These are phyloP conservation scores for Recurvomyces mirabilis DNA, from an alignment of 495 filamentous ascomycete species.

Conservation along the genomic window DNA sequence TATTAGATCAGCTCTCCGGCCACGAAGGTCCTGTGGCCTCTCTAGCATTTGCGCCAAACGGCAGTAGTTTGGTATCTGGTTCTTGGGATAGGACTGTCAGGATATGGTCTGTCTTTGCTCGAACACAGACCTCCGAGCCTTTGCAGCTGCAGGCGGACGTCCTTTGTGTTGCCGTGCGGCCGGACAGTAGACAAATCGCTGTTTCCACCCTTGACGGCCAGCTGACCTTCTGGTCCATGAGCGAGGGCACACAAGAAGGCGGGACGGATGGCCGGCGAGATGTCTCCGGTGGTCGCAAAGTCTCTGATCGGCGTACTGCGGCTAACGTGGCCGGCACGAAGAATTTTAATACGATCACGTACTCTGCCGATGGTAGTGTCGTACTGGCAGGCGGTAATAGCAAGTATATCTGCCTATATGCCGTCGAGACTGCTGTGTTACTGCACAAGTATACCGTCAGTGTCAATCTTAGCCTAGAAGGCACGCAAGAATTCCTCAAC, in stretches of 20 bases:
- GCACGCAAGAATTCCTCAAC: conserved; percentile 93
- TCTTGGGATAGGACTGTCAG: conserved; percentile 93
- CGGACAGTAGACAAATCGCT: conserved; percentile 81
- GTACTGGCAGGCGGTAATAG: conserved; percentile 84
- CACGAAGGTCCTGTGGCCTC: conserved; percentile 89
- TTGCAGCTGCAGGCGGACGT: conserved; percentile 83
- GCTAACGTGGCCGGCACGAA: conserved; percentile 85
- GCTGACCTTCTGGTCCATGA: conserved; percentile 86
- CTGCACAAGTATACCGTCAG: conserved; percentile 90
- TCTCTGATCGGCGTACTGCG: conserved; percentile 76
- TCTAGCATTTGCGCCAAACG: conserved; percentile 77
- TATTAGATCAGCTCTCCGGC: conserved; percentile 79
- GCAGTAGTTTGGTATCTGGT: conserved; percentile 70
- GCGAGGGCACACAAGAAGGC: conserved; percentile 69
- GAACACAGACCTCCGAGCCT: conserved; percentile 90
- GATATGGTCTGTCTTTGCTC: conserved; percentile 86
- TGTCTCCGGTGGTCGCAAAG: conserved; percentile 80
- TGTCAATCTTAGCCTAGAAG: conserved; percentile 83
- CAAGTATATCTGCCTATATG: conserved; percentile 96
- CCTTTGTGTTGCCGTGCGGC: conserved; percentile 72
- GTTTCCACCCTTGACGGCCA: conserved; percentile 90
- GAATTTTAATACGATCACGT: conserved; percentile 73
- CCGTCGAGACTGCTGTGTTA: conserved; percentile 75
- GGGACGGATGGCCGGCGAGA: conserved; percentile 82
- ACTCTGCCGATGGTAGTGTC: conserved; percentile 84